A percentile compares a stretch with the other conserved stretches of the same genome.
phyloP scores from a whole-genome alignment of 164 flowering plant genomes.

The Umbellularia californica region DNA sequence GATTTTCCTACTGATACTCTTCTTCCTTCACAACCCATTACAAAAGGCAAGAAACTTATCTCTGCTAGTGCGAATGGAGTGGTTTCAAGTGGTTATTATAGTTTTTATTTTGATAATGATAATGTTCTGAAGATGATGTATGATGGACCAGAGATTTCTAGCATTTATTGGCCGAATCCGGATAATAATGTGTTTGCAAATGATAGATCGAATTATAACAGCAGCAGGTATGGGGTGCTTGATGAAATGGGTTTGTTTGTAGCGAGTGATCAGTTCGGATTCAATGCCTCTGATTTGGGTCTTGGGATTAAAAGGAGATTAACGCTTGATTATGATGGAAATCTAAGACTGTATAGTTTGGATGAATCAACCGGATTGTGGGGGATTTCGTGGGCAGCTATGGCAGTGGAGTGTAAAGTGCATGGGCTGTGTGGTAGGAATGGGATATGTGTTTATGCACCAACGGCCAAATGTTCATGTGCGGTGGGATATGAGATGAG shows the following conservation, averaged over 20 bases:
- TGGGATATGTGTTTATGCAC: constrained; percentile 12
- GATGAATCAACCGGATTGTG: constrained; percentile 9
- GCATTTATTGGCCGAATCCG: constrained; percentile 16
- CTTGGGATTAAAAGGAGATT: constrained; percentile 9
- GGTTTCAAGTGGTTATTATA: constrained; percentile 7
- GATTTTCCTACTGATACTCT: constrained; percentile 17
- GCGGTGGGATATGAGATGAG: constrained; percentile 11
- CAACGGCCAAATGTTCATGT: constrained; percentile 8
- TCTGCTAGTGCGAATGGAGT: constrained; percentile 1
- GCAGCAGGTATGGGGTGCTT: constrained; percentile 11
- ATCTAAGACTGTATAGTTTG: constrained; percentile 18
- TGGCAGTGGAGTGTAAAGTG: constrained; percentile 8
- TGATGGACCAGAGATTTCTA: constrained; percentile 15
- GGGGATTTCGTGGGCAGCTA: constrained; percentile 13
- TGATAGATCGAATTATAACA: constrained; percentile 15
- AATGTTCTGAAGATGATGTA: constrained; percentile 15
- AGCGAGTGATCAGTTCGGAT: constrained; percentile 11
- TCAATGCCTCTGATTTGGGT: constrained; percentile 14
- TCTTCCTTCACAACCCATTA: constrained; percentile 13
- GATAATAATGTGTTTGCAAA: neutral
- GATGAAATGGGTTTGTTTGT: constrained; percentile 15
- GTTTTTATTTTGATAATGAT: constrained; percentile 13
- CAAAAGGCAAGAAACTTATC: constrained; percentile 8
- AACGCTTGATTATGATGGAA: constrained; percentile 17
- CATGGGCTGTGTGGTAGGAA: constrained; percentile 16